Evolutionary conservation across 306 rosid species (phyloP).

Genomic region (Arachis stenosperma): DNA sequence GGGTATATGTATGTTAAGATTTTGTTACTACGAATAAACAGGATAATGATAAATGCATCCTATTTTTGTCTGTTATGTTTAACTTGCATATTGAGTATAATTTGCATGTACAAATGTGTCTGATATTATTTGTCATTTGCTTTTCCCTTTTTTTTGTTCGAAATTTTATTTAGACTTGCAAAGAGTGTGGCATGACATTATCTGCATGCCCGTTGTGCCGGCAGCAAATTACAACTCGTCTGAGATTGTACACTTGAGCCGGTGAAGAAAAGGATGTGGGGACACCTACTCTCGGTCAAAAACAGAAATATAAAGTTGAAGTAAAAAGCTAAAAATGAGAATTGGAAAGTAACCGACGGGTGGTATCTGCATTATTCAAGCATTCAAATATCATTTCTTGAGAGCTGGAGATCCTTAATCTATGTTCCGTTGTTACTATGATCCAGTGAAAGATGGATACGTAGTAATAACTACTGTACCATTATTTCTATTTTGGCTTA

Average conservation of each 20-base stretch:
- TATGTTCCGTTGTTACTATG: neutral
- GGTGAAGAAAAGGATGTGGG: neutral
- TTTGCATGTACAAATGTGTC: conserved; percentile 12
- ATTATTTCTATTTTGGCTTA: conserved; percentile 9
- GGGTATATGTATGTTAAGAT: neutral
- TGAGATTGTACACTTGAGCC: conserved; percentile 65
- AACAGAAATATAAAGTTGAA: no score
- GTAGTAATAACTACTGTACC: neutral
- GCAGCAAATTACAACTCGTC: conserved; percentile 72
- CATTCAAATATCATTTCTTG: no score
- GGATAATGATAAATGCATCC: neutral
- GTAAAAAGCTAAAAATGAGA: no score
- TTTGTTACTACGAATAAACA: conserved; percentile 12
- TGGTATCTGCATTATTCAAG: no score
- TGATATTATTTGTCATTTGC: conserved; percentile 8
- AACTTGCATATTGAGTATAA: neutral
- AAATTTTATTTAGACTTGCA: conserved; percentile 65
- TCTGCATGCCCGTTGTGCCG: conserved; percentile 80
- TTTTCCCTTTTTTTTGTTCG: neutral
- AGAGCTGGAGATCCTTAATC: conserved; percentile 20
- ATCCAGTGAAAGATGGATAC: neutral
- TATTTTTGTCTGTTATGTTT: conserved; percentile 6
- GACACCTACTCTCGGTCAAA: no score
- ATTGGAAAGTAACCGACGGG: no score
- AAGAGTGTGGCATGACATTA: conserved; percentile 74